These are phyloP conservation scores for Hippophae gyantsensis DNA, from an alignment of 306 rosid species.

Conservation along the genomic window DNA sequence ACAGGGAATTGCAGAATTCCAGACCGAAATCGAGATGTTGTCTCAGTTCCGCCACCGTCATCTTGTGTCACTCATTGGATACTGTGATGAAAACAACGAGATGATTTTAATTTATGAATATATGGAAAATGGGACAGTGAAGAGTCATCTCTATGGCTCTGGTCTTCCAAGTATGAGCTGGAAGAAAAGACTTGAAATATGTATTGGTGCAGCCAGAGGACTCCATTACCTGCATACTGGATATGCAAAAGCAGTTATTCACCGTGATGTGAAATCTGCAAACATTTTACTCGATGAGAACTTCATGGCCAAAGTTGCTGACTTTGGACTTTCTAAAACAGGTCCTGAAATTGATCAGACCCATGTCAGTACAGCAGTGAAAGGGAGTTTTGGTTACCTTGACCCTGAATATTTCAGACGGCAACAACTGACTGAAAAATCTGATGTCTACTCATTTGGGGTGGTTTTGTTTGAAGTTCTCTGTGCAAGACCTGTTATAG, in stretches of 20 bases:
- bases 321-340: constrained; percentile 70
- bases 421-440: constrained; percentile 81
- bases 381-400: constrained; percentile 83
- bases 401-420: constrained; percentile 87
- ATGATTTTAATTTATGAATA: constrained; percentile 86
- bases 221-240: constrained; percentile 94
- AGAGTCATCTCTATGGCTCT: constrained; percentile 75
- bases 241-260: constrained; percentile 79
- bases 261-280: constrained; percentile 87
- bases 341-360: constrained; percentile 87
- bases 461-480: constrained; percentile 80
- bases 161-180: constrained; percentile 63
- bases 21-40: constrained; percentile 79
- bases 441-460: constrained; percentile 84
- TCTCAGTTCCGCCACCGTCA: constrained; percentile 93
- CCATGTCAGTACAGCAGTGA: constrained; percentile 80
- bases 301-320: constrained; percentile 92
- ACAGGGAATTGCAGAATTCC: constrained; percentile 78
- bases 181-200: constrained; percentile 77
- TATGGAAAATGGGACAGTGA: constrained; percentile 86
- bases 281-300: constrained; percentile 81
- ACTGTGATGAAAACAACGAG: constrained; percentile 82
- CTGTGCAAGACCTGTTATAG: constrained; percentile 83
- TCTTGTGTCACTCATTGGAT: constrained; percentile 78
- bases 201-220: constrained; percentile 92